phyloP scores from a whole-genome alignment of 345 rosid species.

The Citrus maxima region DNA sequence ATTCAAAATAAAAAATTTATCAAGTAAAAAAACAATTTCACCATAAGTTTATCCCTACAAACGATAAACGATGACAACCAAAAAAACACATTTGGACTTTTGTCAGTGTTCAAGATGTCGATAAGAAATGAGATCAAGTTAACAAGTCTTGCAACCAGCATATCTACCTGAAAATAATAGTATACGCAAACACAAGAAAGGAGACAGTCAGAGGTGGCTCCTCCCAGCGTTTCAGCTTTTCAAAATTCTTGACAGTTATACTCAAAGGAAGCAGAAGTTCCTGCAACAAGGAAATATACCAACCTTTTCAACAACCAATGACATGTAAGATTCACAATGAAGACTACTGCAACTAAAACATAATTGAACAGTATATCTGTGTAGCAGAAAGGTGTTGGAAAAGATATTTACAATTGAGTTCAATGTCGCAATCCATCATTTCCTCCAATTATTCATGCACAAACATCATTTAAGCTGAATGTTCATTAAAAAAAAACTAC shows the following conservation, averaged over 20 bases:
- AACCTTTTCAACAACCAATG: neutral
- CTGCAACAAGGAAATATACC: conserved; percentile 33
- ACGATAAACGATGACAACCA: neutral
- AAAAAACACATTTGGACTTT: too few species aligned
- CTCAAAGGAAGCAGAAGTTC: conserved; percentile 83
- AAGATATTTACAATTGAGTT: neutral
- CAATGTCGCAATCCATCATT: neutral
- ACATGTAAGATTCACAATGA: neutral
- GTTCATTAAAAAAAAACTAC: neutral
- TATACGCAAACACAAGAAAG: conserved; percentile 66
- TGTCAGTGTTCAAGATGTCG: neutral
- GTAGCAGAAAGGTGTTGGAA: neutral
- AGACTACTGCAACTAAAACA: neutral
- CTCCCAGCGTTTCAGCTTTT: conserved; percentile 82
- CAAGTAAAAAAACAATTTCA: neutral
- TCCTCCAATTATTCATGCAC: neutral
- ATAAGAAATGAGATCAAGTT: neutral
- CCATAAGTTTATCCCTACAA: neutral
- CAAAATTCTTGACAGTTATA: conserved; percentile 53
- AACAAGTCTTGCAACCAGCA: conserved; percentile 13
- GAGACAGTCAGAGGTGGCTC: conserved; percentile 79
- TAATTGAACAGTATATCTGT: neutral
- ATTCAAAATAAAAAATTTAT: neutral
- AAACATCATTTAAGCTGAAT: neutral
- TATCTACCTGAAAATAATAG: conserved; percentile 74